Evolutionary conservation across 1,284 basidiomycete species (phyloP).

Genomic region (Singerocomus rubriflavus): DNA sequence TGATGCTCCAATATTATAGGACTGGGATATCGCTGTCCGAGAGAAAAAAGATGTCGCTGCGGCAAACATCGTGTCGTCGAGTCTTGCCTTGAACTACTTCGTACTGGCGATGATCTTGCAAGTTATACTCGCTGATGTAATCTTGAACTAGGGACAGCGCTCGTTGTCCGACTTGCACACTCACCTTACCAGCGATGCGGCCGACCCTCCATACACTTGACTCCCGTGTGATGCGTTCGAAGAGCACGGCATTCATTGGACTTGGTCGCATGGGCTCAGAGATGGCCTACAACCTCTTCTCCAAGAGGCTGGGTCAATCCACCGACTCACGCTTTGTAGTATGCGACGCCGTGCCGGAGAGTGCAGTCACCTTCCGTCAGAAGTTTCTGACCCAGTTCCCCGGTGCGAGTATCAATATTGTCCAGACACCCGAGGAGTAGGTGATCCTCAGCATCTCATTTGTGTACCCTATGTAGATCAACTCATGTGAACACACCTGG

Average conservation of each 20-base stretch:
- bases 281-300: conserved; percentile 83
- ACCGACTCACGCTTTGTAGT: conserved; percentile 61
- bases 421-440: conserved; percentile 64
- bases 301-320: conserved; percentile 53
- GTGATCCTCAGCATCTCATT: conserved; percentile 27
- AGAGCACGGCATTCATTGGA: conserved; percentile 73
- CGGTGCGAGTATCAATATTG: conserved; percentile 53
- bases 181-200: conserved; percentile 21
- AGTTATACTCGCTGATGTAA: conserved; percentile 19
- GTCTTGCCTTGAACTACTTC: conserved; percentile 1
- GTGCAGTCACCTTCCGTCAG: conserved; percentile 52
- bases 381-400: conserved; percentile 57
- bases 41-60: conserved; percentile 89
- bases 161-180: neutral
- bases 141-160: neutral
- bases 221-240: conserved; percentile 37
- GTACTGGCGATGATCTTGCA: neutral
- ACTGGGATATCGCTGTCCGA: conserved; percentile 81
- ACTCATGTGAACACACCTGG: conserved; percentile 12
- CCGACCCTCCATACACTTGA: conserved; percentile 41
- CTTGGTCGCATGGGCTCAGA: conserved; percentile 81
- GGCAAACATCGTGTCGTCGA: conserved; percentile 61
- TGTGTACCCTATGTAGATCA: conserved; percentile 6
- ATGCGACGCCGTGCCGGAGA: conserved; percentile 71
- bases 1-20: conserved; percentile 65